phyloP scores from a whole-genome alignment of 2,329 filamentous ascomycete genomes.

The Xylariales sp. region DNA sequence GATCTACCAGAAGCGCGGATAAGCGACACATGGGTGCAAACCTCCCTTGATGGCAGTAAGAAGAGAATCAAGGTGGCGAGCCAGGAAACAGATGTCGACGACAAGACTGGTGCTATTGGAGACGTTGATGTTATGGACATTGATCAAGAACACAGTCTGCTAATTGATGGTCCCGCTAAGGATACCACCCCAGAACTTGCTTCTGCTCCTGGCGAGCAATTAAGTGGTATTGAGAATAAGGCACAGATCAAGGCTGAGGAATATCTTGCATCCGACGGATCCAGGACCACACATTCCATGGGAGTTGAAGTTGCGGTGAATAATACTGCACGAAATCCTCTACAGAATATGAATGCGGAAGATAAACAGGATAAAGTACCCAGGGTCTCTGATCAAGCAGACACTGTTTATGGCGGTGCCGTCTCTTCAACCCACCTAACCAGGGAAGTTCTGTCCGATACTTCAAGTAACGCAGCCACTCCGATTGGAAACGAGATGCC shows the following conservation, averaged over 20 bases:
- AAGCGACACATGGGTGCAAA: constrained; percentile 37
- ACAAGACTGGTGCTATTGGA: constrained; percentile 1
- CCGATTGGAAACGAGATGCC: too few relatives aligned
- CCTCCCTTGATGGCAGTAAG: constrained; percentile 28
- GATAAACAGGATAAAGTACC: background rate
- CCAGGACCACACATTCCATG: background rate
- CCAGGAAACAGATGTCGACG: background rate
- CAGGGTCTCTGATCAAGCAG: too few relatives aligned
- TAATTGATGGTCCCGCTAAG: too few relatives aligned
- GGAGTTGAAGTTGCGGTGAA: background rate
- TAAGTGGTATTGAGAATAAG: too few relatives aligned
- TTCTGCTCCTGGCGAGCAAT: too few relatives aligned
- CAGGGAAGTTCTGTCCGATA: too few relatives aligned
- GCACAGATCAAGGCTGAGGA: too few relatives aligned
- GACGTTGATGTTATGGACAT: background rate
- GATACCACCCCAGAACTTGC: too few relatives aligned
- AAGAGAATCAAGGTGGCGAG: constrained; percentile 35
- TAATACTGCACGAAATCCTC: background rate
- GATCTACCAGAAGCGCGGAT: constrained; percentile 18
- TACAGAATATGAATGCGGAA: background rate
- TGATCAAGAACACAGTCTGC: background rate
- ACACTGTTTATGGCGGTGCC: too few relatives aligned
- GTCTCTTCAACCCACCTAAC: too few relatives aligned
- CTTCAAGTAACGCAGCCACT: too few relatives aligned
- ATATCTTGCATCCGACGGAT: too few relatives aligned